Evolutionary conservation across 2,329 filamentous ascomycete genomes (phyloP).

Genomic region (Cordyceps tenuipes): DNA sequence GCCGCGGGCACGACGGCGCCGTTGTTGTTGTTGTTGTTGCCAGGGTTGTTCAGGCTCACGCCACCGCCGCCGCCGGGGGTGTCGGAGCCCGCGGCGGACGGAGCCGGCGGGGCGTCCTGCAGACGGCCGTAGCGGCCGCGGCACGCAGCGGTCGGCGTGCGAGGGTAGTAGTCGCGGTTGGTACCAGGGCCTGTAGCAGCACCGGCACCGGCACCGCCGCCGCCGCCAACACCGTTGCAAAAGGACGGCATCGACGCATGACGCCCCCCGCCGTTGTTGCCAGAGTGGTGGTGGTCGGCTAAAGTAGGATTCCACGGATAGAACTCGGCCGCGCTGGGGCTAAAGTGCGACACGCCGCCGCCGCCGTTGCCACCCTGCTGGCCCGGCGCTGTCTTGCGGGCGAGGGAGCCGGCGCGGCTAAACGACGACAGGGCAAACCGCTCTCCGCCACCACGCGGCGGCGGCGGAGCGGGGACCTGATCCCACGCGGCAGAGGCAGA

Average conservation of each 20-base stretch:
- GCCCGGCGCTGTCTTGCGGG: constrained; percentile 2
- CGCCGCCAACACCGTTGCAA: constrained; percentile 13
- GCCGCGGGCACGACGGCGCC: background rate
- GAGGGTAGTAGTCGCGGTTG: constrained; percentile 21
- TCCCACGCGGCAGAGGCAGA: background rate
- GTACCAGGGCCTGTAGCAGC: background rate
- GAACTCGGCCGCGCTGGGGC: constrained; percentile 26
- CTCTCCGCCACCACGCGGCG: background rate
- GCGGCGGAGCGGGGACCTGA: background rate
- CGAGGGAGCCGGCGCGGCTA: background rate
- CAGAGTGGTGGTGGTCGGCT: background rate
- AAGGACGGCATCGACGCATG: background rate
- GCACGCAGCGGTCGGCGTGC: constrained; percentile 22
- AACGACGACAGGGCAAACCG: constrained; percentile 14
- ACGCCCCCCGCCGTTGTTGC: constrained; percentile 14
- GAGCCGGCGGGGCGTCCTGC: constrained; percentile 16
- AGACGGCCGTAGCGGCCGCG: constrained; percentile 23
- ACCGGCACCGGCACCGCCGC: constrained; percentile 5
- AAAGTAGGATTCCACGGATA: constrained; percentile 20
- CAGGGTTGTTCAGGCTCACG: background rate
- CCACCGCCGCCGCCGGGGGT: constrained; percentile 1
- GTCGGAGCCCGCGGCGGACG: constrained; percentile 1
- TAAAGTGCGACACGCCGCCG: constrained; percentile 18
- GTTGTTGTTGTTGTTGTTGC: constrained; percentile 14
- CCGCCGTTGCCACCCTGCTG: background rate